These are phyloP conservation scores for Rhodosporidiobolus odoratus DNA, from an alignment of 768 basidiomycete genomes.

Conservation along the genomic window DNA sequence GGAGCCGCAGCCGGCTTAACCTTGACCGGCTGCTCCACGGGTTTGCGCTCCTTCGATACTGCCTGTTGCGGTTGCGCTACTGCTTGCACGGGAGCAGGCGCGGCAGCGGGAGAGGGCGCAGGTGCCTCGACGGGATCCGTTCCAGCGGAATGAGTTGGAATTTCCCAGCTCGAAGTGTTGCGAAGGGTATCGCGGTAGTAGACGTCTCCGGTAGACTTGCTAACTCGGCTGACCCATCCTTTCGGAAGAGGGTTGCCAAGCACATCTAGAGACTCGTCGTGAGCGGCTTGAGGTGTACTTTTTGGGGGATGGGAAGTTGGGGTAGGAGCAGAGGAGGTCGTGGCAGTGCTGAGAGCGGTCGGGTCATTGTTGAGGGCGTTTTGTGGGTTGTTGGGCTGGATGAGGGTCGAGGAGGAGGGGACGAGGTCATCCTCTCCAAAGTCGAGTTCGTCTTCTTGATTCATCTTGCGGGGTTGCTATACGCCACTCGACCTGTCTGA, in stretches of 20 bases:
- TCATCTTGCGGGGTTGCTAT: neutral
- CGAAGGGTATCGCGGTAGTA: slow-evolving; percentile 31
- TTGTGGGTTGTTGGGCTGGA: neutral
- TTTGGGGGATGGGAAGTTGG: neutral
- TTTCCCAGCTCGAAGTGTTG: slow-evolving; percentile 31
- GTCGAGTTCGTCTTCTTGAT: slow-evolving; percentile 37
- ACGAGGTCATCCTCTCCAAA: slow-evolving; percentile 39
- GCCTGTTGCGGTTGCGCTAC: neutral
- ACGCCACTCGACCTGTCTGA: no score
- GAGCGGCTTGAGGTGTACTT: neutral
- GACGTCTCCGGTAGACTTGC: slow-evolving; percentile 21
- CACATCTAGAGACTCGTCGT: slow-evolving; percentile 23
- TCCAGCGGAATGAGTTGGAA: no score
- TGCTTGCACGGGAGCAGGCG: neutral
- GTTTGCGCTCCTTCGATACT: neutral
- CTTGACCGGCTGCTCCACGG: neutral
- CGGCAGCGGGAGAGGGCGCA: neutral
- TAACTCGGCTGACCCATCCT: slow-evolving; percentile 29
- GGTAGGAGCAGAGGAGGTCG: neutral
- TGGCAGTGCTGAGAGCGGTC: neutral
- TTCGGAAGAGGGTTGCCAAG: slow-evolving; percentile 14
- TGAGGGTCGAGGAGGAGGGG: neutral
- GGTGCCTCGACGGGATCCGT: neutral
- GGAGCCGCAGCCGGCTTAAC: neutral
- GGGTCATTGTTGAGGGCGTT: neutral